These are phyloP conservation scores for Malbranchea zuffiana DNA, from an alignment of 2,329 filamentous ascomycete species.

Conservation along the genomic window DNA sequence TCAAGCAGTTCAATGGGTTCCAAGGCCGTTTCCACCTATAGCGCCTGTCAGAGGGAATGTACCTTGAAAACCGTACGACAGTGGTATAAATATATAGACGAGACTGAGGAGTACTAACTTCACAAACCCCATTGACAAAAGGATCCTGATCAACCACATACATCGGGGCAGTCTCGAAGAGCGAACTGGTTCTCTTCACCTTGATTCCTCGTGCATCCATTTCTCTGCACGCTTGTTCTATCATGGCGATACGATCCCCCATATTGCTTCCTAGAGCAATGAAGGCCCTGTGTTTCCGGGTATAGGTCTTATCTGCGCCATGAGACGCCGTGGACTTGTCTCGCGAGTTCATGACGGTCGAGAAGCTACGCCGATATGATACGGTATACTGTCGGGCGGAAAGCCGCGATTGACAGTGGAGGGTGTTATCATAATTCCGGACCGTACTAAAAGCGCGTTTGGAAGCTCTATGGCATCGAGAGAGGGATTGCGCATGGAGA, in stretches of 20 bases:
- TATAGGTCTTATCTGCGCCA: too few relatives aligned
- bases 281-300: constrained; percentile 50
- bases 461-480: neutral
- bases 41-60: constrained; percentile 8
- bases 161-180: constrained; percentile 96
- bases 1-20: constrained; percentile 67
- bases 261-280: constrained; percentile 89
- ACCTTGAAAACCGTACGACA: neutral
- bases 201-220: constrained; percentile 64
- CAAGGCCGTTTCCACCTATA: constrained; percentile 67
- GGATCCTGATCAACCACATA: constrained; percentile 80
- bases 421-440: too few relatives aligned
- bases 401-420: too few relatives aligned
- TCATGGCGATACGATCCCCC: constrained; percentile 71
- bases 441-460: too few relatives aligned
- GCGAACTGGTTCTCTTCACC: constrained; percentile 67
- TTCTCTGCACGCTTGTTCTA: constrained; percentile 69
- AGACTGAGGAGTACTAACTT: constrained; percentile 47
- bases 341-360: too few relatives aligned
- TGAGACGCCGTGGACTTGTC: too few relatives aligned
- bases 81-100: constrained; percentile 8
- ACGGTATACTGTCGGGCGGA: too few relatives aligned
- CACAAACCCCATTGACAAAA: constrained; percentile 86
- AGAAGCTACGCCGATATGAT: too few relatives aligned
- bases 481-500: neutral